Conservation (phyloP, 2,329 filamentous ascomycete species). For the Verticillium albo-atrum region DNA sequence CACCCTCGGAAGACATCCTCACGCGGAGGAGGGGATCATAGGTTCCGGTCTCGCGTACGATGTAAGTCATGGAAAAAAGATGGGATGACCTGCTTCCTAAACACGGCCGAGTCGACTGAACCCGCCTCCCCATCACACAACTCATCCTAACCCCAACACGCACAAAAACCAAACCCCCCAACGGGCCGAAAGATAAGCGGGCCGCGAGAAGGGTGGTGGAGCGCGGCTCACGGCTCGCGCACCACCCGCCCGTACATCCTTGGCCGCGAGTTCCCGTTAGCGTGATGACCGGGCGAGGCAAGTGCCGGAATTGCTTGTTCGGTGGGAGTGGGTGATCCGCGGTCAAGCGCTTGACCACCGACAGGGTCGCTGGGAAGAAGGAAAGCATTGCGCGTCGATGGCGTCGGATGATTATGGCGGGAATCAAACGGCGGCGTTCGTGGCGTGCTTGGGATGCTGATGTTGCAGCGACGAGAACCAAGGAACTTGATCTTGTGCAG, state of each 20-base stretch:
- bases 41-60: neutral
- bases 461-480: neutral
- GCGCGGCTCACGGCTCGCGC: neutral
- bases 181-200: neutral
- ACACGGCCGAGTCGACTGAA: neutral
- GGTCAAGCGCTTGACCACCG: neutral
- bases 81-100: neutral
- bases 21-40: neutral
- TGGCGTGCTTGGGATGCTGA: neutral
- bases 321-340: neutral
- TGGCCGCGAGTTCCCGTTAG: neutral
- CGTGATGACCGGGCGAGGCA: neutral
- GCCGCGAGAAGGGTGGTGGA: neutral
- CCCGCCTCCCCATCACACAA: neutral
- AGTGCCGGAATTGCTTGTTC: neutral
- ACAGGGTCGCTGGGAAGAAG: neutral
- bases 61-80: neutral
- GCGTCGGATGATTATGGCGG: neutral
- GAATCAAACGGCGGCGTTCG: neutral
- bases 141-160: neutral
- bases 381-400: neutral
- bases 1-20: neutral
- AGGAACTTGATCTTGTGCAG: neutral
- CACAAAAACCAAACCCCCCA: neutral
- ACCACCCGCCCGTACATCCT: neutral